These are phyloP conservation scores for Xylaria scruposa DNA, from an alignment of 495 filamentous ascomycete genomes.

Conservation along the genomic window DNA sequence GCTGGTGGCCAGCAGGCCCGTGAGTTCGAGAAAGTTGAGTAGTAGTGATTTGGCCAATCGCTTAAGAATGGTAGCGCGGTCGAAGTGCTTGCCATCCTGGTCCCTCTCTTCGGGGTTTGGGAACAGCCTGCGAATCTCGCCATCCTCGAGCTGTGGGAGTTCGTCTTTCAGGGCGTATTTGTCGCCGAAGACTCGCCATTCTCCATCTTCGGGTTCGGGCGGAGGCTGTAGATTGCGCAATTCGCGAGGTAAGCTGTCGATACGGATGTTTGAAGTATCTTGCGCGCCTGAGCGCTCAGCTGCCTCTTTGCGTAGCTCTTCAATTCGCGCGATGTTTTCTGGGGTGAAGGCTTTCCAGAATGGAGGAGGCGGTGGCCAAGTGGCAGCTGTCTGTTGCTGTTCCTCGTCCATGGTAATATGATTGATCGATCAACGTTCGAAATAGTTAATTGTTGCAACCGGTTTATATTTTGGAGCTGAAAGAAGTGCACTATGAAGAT, in stretches of 20 bases:
- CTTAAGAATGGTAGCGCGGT: conserved; percentile 78
- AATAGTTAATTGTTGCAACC: not conserved
- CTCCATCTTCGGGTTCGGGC: conserved; percentile 69
- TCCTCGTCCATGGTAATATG: conserved; percentile 49
- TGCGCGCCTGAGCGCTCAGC: conserved; percentile 36
- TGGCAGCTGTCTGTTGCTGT: conserved; percentile 42
- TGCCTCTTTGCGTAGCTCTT: conserved; percentile 54
- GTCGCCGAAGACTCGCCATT: conserved; percentile 78
- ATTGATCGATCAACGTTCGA: not conserved
- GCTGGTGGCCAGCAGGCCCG: conserved; percentile 69
- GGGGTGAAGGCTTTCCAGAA: conserved; percentile 90
- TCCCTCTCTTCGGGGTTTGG: conserved; percentile 51
- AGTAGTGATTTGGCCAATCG: conserved; percentile 81
- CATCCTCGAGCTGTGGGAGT: conserved; percentile 70
- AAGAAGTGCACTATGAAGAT: not conserved
- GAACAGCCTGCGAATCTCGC: conserved; percentile 74
- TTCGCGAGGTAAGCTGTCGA: conserved; percentile 70
- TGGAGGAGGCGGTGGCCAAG: conserved; percentile 81
- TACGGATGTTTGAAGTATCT: conserved; percentile 39
- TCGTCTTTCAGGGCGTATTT: conserved; percentile 68
- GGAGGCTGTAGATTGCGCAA: conserved; percentile 84
- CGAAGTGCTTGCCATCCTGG: conserved; percentile 57
- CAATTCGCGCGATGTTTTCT: conserved; percentile 73
- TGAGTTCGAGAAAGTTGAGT: conserved; percentile 82
- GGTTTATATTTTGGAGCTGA: not conserved